Percentiles rank a stretch among this genome's conserved stretches.
phyloP scores from a whole-genome alignment of 148 eudicot genomes.

The Oxyria digyna region DNA sequence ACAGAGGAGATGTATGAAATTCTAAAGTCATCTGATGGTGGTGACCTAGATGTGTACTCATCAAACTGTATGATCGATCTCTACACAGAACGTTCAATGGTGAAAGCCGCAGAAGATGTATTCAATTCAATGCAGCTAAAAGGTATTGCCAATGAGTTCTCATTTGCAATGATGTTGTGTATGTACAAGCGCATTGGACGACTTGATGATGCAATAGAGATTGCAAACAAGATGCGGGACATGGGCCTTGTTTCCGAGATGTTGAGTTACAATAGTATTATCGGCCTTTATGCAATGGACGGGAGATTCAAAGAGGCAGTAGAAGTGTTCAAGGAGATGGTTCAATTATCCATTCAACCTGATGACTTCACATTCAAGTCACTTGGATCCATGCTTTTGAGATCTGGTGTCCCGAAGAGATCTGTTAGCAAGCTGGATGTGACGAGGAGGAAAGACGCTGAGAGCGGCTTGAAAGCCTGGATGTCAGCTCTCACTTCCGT shows the following conservation, averaged over 20 bases:
- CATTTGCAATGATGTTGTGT: slow-evolving; percentile 84
- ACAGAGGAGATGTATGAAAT: slow-evolving; percentile 49
- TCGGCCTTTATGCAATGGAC: slow-evolving; percentile 46
- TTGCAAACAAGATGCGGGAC: slow-evolving; percentile 62
- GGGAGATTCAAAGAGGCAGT: slow-evolving; percentile 65
- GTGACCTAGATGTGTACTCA: slow-evolving; percentile 38
- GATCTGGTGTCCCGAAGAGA: slow-evolving; percentile 55
- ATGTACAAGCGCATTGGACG: slow-evolving; percentile 76
- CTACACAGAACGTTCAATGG: slow-evolving; percentile 61
- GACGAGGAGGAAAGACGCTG: slow-evolving; percentile 34
- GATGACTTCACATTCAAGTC: slow-evolving; percentile 61
- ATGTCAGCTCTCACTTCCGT: slow-evolving; percentile 38
- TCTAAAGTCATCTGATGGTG: slow-evolving; percentile 39
- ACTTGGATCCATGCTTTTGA: slow-evolving; percentile 48
- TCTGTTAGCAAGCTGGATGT: slow-evolving; percentile 49
- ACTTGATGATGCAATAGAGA: slow-evolving; percentile 46
- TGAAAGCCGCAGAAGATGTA: slow-evolving; percentile 52
- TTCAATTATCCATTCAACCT: slow-evolving; percentile 35
- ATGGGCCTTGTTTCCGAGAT: slow-evolving; percentile 53
- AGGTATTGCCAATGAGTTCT: slow-evolving; percentile 79
- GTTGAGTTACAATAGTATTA: slow-evolving; percentile 68
- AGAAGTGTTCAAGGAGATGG: slow-evolving; percentile 57
- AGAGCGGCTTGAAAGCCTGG: slow-evolving; percentile 52
- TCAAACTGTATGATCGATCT: slow-evolving; percentile 88
- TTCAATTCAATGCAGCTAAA: slow-evolving; percentile 35